A percentile compares a stretch with the other conserved stretches of the same genome.
Conservation (phyloP, 495 filamentous ascomycete species). For the Hypoxylon perforatum region DNA sequence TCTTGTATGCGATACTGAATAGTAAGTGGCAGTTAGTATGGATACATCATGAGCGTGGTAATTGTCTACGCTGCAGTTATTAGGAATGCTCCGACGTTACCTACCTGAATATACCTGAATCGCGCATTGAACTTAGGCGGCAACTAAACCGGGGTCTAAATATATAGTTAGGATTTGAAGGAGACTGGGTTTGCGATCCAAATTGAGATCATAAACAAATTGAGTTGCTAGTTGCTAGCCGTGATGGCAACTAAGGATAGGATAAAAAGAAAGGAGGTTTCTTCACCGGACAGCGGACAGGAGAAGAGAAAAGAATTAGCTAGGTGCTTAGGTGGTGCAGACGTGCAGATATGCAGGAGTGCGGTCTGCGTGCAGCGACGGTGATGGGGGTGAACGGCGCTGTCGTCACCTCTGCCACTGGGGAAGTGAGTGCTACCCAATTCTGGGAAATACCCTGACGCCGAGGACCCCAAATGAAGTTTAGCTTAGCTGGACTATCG, state of each 20-base stretch:
- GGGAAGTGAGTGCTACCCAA: no score
- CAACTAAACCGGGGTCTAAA: slow-evolving; percentile 28
- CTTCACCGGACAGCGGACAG: neutral
- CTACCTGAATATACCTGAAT: neutral
- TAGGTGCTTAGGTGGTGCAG: neutral
- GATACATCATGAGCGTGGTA: slow-evolving; percentile 11
- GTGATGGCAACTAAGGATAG: neutral
- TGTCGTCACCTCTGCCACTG: slow-evolving; percentile 45
- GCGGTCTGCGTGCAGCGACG: slow-evolving; percentile 18
- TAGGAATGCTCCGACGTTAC: slow-evolving; percentile 2
- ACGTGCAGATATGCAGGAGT: no score
- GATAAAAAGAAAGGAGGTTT: slow-evolving; percentile 1
- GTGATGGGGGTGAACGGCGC: slow-evolving; percentile 29
- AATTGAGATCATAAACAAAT: slow-evolving; percentile 8
- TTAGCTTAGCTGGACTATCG: slow-evolving; percentile 25
- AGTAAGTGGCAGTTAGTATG: slow-evolving; percentile 11
- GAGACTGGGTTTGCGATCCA: slow-evolving; percentile 13
- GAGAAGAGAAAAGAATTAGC: slow-evolving; percentile 21
- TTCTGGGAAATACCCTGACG: slow-evolving; percentile 7
- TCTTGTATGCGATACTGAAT: slow-evolving; percentile 8
- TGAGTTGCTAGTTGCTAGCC: neutral
- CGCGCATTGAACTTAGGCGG: slow-evolving; percentile 18
- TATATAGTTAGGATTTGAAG: neutral
- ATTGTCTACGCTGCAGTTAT: slow-evolving; percentile 4
- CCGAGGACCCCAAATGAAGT: slow-evolving; percentile 14